phyloP scores from a whole-genome alignment of 2,329 filamentous ascomycete genomes.

The Colletotrichum caudatum region DNA sequence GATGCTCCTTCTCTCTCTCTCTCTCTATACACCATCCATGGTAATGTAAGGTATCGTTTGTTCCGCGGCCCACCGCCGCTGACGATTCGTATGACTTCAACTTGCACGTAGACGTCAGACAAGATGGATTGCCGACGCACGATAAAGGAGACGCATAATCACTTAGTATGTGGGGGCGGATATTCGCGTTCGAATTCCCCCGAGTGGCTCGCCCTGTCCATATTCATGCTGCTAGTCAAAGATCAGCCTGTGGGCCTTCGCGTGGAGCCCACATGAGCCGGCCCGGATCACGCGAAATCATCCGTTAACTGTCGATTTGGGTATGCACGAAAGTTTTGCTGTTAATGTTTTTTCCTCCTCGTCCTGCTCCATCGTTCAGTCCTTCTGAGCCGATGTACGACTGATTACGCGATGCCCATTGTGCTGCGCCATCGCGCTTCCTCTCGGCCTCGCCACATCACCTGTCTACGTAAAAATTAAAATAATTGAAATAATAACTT shows the following conservation, averaged over 20 bases:
- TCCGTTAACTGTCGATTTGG: slow-evolving; percentile 1
- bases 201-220: slow-evolving; percentile 30
- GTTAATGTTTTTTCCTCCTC: not conserved
- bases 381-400: too few relatives aligned
- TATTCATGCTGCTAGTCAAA: slow-evolving; percentile 20
- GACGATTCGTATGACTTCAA: slow-evolving; percentile 11
- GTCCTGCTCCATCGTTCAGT: not conserved
- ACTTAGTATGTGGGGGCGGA: slow-evolving; percentile 37
- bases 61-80: not conserved
- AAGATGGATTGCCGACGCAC: slow-evolving; percentile 35
- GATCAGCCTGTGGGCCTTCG: slow-evolving; percentile 17
- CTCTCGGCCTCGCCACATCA: too few relatives aligned
- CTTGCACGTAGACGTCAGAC: slow-evolving; percentile 7
- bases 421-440: not conserved
- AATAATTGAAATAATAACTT: too few relatives aligned
- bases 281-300: slow-evolving; percentile 20
- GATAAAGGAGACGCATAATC: slow-evolving; percentile 38
- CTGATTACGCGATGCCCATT: too few relatives aligned
- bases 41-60: not conserved
- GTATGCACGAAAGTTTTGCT: not conserved
- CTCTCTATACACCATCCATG: not conserved
- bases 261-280: slow-evolving; percentile 11
- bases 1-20: not conserved
- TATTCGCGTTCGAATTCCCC: slow-evolving; percentile 40
- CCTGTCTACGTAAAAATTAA: too few relatives aligned